These are phyloP conservation scores for Craspedostauros australis DNA, from an alignment of 108 stramenopile genomes.

Conservation along the genomic window DNA sequence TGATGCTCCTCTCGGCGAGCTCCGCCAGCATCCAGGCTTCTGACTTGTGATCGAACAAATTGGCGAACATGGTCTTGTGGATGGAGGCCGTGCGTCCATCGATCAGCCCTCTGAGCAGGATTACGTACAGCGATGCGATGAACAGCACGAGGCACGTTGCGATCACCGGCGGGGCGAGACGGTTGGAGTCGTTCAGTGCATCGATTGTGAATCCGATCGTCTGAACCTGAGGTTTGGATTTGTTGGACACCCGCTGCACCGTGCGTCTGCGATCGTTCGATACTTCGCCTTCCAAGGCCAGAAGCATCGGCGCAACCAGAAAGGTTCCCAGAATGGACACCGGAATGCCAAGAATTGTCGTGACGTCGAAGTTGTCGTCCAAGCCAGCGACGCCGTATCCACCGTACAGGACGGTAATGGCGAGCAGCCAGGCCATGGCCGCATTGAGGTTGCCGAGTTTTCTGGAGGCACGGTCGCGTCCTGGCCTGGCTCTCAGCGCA, in stretches of 20 bases:
- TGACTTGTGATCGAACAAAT: constrained; percentile 22
- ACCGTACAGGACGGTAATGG: constrained; percentile 51
- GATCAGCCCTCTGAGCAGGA: constrained; percentile 58
- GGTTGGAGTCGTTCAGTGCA: constrained; percentile 44
- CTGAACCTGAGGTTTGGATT: constrained; percentile 18
- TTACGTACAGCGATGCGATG: constrained; percentile 38
- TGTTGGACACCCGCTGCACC: constrained; percentile 26
- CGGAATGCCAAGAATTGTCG: constrained; percentile 51
- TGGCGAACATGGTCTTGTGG: constrained; percentile 36
- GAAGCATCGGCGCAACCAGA: constrained; percentile 44
- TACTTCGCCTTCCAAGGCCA: constrained; percentile 64
- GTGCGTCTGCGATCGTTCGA: constrained; percentile 25
- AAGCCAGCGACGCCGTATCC: constrained; percentile 64
- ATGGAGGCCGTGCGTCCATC: constrained; percentile 28
- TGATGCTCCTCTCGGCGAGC: constrained; percentile 40
- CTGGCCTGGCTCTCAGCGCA: constrained; percentile 33
- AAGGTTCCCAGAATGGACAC: constrained; percentile 61
- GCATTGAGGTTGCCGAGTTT: constrained; percentile 58
- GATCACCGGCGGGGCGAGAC: constrained; percentile 43
- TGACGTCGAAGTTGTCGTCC: constrained; percentile 47
- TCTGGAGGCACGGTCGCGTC: constrained; percentile 45
- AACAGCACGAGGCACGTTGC: constrained; percentile 48
- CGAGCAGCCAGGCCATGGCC: constrained; percentile 44
- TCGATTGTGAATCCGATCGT: constrained; percentile 31
- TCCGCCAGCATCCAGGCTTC: constrained; percentile 37